Conservation (phyloP, 139 green algal genomes). For the Penium margaritaceum region DNA sequence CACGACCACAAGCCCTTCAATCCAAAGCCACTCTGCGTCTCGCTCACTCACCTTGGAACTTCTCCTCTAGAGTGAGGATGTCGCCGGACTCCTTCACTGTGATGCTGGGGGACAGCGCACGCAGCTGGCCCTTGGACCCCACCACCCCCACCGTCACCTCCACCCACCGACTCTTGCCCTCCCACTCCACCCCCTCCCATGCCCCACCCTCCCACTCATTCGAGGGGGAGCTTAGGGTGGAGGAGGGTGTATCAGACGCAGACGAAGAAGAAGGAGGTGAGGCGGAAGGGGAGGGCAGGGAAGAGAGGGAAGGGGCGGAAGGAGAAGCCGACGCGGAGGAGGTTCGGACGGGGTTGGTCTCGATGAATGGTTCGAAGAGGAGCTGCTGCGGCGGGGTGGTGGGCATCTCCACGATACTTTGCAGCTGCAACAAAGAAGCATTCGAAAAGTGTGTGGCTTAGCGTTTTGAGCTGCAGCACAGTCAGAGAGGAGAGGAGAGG, state of each 20-base stretch:
- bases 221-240: no score
- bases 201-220: no score
- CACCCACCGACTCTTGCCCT: slow-evolving; percentile 53
- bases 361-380: slow-evolving; percentile 60
- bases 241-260: no score
- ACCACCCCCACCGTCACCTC: slow-evolving; percentile 58
- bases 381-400: slow-evolving; percentile 28
- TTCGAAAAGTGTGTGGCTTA: no score
- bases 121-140: slow-evolving; percentile 49
- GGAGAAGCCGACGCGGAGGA: no score
- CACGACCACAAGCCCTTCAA: no score
- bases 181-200: slow-evolving; percentile 45
- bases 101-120: slow-evolving; percentile 47
- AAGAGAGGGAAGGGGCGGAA: no score
- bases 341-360: slow-evolving; percentile 45
- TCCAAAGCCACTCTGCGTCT: no score
- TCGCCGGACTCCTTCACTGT: slow-evolving; percentile 44
- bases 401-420: slow-evolving; percentile 40
- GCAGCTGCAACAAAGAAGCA: slow-evolving; percentile 17
- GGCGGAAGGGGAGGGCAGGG: no score
- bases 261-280: no score
- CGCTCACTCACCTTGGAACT: slow-evolving; percentile 51
- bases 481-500: slow-evolving; percentile 14
- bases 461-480: no score
- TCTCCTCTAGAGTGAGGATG: slow-evolving; percentile 55